A percentile compares a stretch with the other conserved stretches of the same genome.
Conservation (phyloP, 495 filamentous ascomycete species). For the Tuber magnatum region DNA sequence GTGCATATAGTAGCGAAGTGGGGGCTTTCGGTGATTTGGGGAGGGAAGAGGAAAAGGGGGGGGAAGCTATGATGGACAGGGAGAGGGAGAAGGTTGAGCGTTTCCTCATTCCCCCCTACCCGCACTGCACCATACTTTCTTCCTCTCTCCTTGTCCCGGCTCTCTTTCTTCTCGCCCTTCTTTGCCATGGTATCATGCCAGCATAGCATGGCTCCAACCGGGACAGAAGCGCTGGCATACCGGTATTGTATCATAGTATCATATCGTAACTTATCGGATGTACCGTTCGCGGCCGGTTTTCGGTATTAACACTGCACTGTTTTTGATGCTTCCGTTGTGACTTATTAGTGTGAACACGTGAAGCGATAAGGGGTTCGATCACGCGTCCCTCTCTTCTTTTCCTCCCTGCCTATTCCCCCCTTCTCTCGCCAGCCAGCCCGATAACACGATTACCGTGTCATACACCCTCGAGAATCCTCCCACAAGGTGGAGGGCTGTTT, state of each 20-base stretch:
- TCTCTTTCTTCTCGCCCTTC: background rate
- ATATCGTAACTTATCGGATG: background rate
- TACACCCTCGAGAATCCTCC: background rate
- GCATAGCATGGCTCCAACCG: background rate
- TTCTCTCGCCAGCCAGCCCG: background rate
- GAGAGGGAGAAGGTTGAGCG: background rate
- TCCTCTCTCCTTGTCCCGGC: background rate
- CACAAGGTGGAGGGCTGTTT: background rate
- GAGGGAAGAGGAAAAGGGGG: background rate
- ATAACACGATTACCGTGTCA: background rate
- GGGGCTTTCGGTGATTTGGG: background rate
- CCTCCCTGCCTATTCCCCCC: background rate
- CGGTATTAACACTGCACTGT: background rate
- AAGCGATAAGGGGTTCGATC: background rate
- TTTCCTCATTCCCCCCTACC: background rate
- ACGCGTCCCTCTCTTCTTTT: background rate
- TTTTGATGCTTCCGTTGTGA: background rate
- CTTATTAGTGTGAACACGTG: background rate
- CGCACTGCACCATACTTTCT: background rate
- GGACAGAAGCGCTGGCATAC: background rate
- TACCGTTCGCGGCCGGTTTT: background rate
- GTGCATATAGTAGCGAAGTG: background rate
- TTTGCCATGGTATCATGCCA: background rate
- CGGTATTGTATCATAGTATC: background rate
- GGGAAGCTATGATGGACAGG: background rate